Evolutionary conservation across 768 basidiomycete genomes (phyloP).

Genomic region (Kwoniella sp.): DNA sequence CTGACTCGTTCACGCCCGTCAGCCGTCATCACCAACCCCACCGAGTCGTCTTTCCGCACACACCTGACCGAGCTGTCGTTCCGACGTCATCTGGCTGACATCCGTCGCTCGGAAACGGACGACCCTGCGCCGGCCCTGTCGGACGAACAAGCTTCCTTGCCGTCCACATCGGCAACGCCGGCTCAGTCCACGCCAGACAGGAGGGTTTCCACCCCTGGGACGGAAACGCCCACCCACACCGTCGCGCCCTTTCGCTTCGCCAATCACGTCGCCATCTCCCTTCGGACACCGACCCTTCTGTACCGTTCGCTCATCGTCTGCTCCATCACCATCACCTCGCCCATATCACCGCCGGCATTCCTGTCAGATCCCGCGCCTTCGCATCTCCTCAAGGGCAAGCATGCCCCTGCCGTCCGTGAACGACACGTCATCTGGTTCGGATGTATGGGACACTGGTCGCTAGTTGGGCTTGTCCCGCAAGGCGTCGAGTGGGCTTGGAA

Average conservation of each 20-base stretch:
- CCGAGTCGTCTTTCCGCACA: constrained; percentile 85
- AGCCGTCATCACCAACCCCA: constrained; percentile 95
- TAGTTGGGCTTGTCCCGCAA: constrained; percentile 21
- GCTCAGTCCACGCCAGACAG: constrained; percentile 2
- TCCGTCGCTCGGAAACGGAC: constrained; percentile 56
- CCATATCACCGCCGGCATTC: constrained; percentile 28
- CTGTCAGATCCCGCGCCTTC: constrained; percentile 22
- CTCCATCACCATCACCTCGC: constrained; percentile 62
- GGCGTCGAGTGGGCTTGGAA: constrained; percentile 32
- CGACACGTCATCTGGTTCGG: constrained; percentile 30
- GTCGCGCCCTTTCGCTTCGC: constrained; percentile 62
- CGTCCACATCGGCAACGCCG: neutral
- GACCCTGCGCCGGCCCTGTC: constrained; percentile 6
- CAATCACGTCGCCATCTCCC: constrained; percentile 83
- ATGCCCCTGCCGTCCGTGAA: constrained; percentile 10
- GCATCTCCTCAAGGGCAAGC: constrained; percentile 17
- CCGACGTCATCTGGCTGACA: constrained; percentile 81
- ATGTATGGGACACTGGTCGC: constrained; percentile 36
- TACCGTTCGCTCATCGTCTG: constrained; percentile 83
- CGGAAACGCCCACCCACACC: constrained; percentile 22
- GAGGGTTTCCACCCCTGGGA: neutral
- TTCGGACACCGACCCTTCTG: constrained; percentile 84
- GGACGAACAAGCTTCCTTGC: constrained; percentile 6
- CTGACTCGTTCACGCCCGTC: neutral
- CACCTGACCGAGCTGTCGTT: constrained; percentile 98